phyloP scores from a whole-genome alignment of 148 eudicot genomes.

The Chenopodium formosanum region DNA sequence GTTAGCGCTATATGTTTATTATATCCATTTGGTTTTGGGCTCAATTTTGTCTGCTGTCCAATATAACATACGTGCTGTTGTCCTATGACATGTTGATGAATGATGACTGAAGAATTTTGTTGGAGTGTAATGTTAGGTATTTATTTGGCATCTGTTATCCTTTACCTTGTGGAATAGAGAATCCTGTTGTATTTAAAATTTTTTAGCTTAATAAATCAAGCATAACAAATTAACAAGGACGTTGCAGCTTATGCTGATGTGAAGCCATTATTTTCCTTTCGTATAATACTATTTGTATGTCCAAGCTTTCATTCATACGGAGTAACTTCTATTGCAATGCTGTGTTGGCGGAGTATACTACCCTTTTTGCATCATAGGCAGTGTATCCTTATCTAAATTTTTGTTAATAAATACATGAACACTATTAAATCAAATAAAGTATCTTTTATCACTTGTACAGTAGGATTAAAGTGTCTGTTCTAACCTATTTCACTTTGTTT shows the following conservation, averaged over 20 bases:
- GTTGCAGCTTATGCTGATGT: background rate
- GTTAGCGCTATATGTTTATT: background rate
- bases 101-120: background rate
- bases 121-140: background rate
- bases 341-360: background rate
- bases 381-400: background rate
- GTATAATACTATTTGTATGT: background rate
- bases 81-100: background rate
- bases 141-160: background rate
- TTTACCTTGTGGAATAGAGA: too few species aligned
- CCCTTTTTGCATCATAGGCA: background rate
- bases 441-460: background rate
- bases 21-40: background rate
- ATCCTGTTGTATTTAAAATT: too few species aligned
- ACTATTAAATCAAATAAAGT: background rate
- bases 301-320: background rate
- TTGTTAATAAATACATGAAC: background rate
- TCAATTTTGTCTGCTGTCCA: background rate
- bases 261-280: background rate
- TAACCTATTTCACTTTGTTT: conserved; percentile 25
- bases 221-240: too few species aligned
- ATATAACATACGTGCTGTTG: background rate
- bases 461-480: background rate
- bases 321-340: background rate
- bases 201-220: too few species aligned